Base-by-base conservation (phyloP, 768 basidiomycete genomes). In the Gloeopeniophorella convolvens region DNA sequence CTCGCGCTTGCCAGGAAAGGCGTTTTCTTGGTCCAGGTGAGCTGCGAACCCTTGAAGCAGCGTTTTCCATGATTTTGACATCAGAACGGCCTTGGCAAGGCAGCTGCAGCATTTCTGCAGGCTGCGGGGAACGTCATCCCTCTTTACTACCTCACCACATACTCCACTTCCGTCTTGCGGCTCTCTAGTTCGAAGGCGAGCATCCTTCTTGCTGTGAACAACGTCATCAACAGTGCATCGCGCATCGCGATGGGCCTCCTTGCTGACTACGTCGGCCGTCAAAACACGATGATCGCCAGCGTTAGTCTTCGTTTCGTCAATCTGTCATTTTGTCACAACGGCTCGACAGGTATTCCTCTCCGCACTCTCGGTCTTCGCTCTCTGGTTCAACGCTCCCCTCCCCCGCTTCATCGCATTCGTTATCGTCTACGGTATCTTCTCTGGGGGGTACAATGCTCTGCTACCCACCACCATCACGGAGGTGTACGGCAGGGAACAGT, bases 121-220 rank as follows among this genome's bases (percentile, higher is more conserved):
- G 72, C 72, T 2, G 71, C 70, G 2, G 72, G 73, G 6, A 73
- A 74, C 52, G 62, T 71, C 50, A 67, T 74, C 21, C 74, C 73
- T 0, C 59, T 69, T 12, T 73, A 72, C 55, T 75, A 72, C 59
- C 58, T 73, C 48, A 66, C 70, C 0, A 70, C 69, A 3, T 74
- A 74, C 59, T 69, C 71, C 3, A 59, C 64, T 12, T 65, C 69
- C 3, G 67, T 75, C 5, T 60, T 74, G 15, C 55, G 61, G n/a
- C 69, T 68, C 47, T 68, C 72, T 4, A 55, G 62, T n/a, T 61
- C 62, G 2, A 69, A 65, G 2, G 71, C 66, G 10, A 68, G 68
- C 61, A 44, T 69, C 15, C 61, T 75, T 5, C 59, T 75, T 18
- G 70, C 73, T 0, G 56, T 74, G 18, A 70, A 71, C 55, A 72